A percentile compares a stretch with the other conserved stretches of the same genome.
These are phyloP conservation scores for Chrysoporthe austroafricana DNA, from an alignment of 2,329 filamentous ascomycete species.

Conservation along the genomic window DNA sequence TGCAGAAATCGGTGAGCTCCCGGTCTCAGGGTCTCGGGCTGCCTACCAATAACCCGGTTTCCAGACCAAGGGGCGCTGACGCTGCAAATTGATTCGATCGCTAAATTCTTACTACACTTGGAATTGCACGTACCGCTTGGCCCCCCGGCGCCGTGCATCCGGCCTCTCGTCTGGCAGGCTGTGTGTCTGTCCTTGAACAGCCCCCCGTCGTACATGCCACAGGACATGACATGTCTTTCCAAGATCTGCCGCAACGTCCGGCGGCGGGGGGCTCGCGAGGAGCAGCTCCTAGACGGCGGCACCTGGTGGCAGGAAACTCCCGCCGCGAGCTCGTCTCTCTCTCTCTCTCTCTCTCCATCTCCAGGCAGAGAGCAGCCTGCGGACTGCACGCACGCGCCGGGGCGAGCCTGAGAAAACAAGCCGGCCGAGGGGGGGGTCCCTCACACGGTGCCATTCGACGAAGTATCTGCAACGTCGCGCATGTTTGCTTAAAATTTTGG, in stretches of 20 bases:
- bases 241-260: not conserved
- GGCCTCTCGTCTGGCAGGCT: not conserved
- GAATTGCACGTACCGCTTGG: slow-evolving; percentile 11
- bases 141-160: not conserved
- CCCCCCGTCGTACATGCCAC: too few relatives aligned
- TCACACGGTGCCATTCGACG: not conserved
- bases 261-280: not conserved
- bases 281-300: too few relatives aligned
- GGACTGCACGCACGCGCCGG: too few relatives aligned
- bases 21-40: not conserved
- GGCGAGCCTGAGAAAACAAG: too few relatives aligned
- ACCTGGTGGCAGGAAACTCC: not conserved
- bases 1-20: not conserved
- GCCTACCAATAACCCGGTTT: slow-evolving; percentile 15
- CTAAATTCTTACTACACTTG: not conserved
- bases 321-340: too few relatives aligned
- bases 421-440: not conserved
- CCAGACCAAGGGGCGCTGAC: not conserved
- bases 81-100: not conserved
- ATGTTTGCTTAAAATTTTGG: slow-evolving; percentile 7
- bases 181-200: not conserved
- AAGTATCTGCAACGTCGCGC: slow-evolving; percentile 10
- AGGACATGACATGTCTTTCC: too few relatives aligned
- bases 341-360: too few relatives aligned
- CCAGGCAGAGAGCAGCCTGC: too few relatives aligned